These are phyloP conservation scores for Wallacemonas collosoma DNA, from an alignment of 208 protist genomes.

Conservation along the genomic window DNA sequence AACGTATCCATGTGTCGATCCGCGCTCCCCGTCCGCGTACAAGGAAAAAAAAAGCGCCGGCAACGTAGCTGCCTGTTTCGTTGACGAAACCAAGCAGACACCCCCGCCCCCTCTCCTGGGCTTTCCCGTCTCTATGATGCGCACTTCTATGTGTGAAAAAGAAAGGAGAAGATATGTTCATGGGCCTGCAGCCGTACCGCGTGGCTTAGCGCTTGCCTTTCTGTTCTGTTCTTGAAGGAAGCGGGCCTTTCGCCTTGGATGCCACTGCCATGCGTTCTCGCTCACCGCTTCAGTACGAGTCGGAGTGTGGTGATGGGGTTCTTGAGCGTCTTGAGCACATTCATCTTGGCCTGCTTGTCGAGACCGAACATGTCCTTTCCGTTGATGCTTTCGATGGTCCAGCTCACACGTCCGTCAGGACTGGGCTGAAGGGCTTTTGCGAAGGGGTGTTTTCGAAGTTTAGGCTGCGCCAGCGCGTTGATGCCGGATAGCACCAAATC, in stretches of 20 bases:
- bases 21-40: background rate
- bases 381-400: constrained; percentile 59
- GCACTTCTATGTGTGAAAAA: too few species aligned
- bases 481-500: constrained; percentile 54
- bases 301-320: constrained; percentile 11
- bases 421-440: constrained; percentile 39
- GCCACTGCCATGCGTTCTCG: background rate
- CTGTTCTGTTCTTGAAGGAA: too few species aligned
- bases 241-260: background rate
- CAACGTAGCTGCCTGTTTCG: background rate
- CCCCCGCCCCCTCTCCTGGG: too few species aligned
- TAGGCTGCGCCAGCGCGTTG: constrained; percentile 31
- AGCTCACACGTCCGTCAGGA: constrained; percentile 38
- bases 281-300: background rate
- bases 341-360: constrained; percentile 31
- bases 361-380: constrained; percentile 48
- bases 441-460: constrained; percentile 39
- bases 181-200: too few species aligned
- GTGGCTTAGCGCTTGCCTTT: too few species aligned
- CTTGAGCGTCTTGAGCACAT: constrained; percentile 50
- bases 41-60: background rate
- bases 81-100: background rate
- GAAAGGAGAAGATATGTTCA: too few species aligned
- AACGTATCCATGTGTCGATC: too few species aligned
- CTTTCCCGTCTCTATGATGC: too few species aligned